A percentile compares a stretch with the other conserved stretches of the same genome.
These are phyloP conservation scores for Cystobasidiaceae sp. DNA, from an alignment of 1,284 basidiomycete genomes.

Conservation along the genomic window DNA sequence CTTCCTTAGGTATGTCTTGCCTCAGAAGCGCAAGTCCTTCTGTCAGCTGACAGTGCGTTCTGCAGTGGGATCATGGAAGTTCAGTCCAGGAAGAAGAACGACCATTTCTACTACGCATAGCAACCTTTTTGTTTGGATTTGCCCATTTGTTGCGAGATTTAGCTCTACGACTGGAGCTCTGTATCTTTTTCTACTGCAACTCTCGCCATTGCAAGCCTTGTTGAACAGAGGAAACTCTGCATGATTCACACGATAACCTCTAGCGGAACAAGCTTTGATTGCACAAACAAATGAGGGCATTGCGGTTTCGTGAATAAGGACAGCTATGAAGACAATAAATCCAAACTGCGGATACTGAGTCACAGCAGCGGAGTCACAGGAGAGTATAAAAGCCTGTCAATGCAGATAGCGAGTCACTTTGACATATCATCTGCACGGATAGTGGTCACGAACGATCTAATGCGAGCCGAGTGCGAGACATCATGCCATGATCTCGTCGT, in stretches of 20 bases:
- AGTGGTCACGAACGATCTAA: too few relatives aligned
- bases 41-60: background rate
- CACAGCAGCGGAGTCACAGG: too few relatives aligned
- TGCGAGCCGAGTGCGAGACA: background rate
- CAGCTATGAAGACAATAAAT: too few relatives aligned
- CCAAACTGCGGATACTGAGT: too few relatives aligned
- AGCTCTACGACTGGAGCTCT: background rate
- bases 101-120: slow-evolving; percentile 80
- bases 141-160: background rate
- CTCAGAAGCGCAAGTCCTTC: background rate
- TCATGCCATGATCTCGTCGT: slow-evolving; percentile 48
- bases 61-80: slow-evolving; percentile 80
- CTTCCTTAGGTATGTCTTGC: slow-evolving; percentile 57
- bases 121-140: background rate
- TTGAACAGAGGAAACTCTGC: background rate
- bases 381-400: too few relatives aligned
- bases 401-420: too few relatives aligned
- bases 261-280: background rate
- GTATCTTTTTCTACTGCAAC: slow-evolving; percentile 1
- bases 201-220: background rate
- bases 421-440: too few relatives aligned
- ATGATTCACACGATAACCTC: background rate
- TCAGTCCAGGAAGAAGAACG: slow-evolving; percentile 89
- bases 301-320: too few relatives aligned
- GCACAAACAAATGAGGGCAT: background rate